A percentile compares a stretch with the other conserved stretches of the same genome.
These are phyloP conservation scores for Crucibulum laeve DNA, from an alignment of 768 basidiomycete species.

Conservation along the genomic window DNA sequence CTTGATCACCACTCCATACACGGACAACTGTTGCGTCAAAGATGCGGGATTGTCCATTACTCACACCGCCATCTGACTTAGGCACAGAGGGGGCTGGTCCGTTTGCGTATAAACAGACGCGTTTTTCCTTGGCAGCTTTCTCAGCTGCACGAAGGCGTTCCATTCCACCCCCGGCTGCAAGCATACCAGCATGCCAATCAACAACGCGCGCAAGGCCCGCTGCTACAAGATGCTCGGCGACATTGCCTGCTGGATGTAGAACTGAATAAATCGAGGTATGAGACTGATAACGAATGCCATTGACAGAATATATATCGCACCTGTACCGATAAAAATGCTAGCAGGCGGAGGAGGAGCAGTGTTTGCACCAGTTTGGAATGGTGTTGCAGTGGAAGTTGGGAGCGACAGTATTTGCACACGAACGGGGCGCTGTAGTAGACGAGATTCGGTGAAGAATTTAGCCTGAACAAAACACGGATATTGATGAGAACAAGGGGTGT, in stretches of 20 bases:
- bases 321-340: slow-evolving; percentile 86
- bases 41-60: slow-evolving; percentile 38
- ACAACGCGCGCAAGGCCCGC: slow-evolving; percentile 88
- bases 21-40: slow-evolving; percentile 86
- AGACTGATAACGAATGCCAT: neutral
- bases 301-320: slow-evolving; percentile 23
- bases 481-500: slow-evolving; percentile 11
- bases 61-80: slow-evolving; percentile 41
- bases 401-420: slow-evolving; percentile 76
- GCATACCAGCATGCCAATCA: slow-evolving; percentile 97
- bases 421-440: slow-evolving; percentile 75
- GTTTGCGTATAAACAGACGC: slow-evolving; percentile 65
- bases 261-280: slow-evolving; percentile 34
- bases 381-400: slow-evolving; percentile 72
- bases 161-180: slow-evolving; percentile 80
- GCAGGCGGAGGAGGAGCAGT: slow-evolving; percentile 58
- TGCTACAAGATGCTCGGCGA: slow-evolving; percentile 83
- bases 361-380: slow-evolving; percentile 64
- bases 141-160: slow-evolving; percentile 86
- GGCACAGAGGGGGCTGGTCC: slow-evolving; percentile 31
- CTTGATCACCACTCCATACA: slow-evolving; percentile 89
- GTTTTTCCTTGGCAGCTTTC: slow-evolving; percentile 72
- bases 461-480: slow-evolving; percentile 48
- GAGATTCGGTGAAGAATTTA: slow-evolving; percentile 89
- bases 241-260: slow-evolving; percentile 89